Evolutionary conservation across 2,329 filamentous ascomycete genomes (phyloP), one percentile per base, ranked within the genome.

Genomic region (Leptographium procerum): DNA sequence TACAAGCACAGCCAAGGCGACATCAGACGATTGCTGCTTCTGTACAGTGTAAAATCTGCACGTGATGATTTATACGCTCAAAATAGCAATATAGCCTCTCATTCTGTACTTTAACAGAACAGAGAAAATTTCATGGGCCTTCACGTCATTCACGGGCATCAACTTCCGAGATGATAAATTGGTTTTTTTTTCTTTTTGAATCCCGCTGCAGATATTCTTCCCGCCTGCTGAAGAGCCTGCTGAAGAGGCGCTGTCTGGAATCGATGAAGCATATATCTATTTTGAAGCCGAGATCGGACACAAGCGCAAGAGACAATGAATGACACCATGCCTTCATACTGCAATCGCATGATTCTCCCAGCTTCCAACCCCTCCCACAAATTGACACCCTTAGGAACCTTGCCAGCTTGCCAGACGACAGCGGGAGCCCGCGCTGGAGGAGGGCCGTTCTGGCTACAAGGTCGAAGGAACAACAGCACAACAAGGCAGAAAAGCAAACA

Each of bases 191-290:
- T 50, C n/a, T 2, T 50, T 50, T 29, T 3, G 9, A 50, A 61
- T 59, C 57, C 52, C 60, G 60, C 60, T 61, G 58, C 45, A 53
- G n/a, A 54, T 61, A 45, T 57, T 59, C 60, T 57, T 56, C 50
- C 53, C 57, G 36, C 45, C 55, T 57, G 45, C 8, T 36, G 34
- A n/a, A n/a, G n/a, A n/a, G n/a, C n/a, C n/a, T n/a, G n/a, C n/a
- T n/a, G n/a, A n/a, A 36, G 29, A 43, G 50, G 50, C 50, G 52
- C 45, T 52, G 52, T 34, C 53, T 52, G 36, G 34, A 58, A 52
- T n/a, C 55, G 29, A 24, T 50, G 52, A 54, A 55, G 57, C 28
- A 51, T 53, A 36, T 29, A 43, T 58, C 57, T 58, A 31, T 55
- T 43, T 31, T 29, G 22, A 59, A 57, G 36, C 55, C 55, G 57